phyloP scores from a whole-genome alignment of 2,329 filamentous ascomycete genomes.

The Nigrospora sphaerica region DNA sequence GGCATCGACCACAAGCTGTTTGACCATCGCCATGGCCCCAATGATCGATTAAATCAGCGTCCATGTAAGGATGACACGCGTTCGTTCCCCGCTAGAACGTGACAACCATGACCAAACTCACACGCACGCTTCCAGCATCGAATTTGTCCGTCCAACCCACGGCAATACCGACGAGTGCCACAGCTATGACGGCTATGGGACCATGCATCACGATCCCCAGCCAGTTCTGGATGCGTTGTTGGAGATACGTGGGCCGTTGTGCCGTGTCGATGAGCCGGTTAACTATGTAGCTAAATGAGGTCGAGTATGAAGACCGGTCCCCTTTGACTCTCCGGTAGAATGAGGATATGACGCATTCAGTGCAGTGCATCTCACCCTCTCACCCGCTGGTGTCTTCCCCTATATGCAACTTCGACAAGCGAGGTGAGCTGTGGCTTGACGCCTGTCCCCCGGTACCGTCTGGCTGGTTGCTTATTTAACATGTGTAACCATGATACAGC shows the following conservation, averaged over 20 bases:
- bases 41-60: constrained; percentile 15
- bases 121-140: constrained; percentile 5
- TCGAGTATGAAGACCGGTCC: too few relatives aligned
- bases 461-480: too few relatives aligned
- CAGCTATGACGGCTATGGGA: constrained; percentile 19
- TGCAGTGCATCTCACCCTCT: too few relatives aligned
- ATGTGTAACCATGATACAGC: too few relatives aligned
- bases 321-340: too few relatives aligned
- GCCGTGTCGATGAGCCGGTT: constrained; percentile 7
- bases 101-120: constrained; percentile 13
- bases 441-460: too few relatives aligned
- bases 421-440: too few relatives aligned
- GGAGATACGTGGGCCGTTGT: constrained; percentile 25
- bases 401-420: too few relatives aligned
- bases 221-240: constrained; percentile 25
- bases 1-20: background rate
- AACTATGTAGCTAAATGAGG: too few relatives aligned
- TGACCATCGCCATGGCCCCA: constrained; percentile 10
- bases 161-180: constrained; percentile 17
- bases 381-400: too few relatives aligned
- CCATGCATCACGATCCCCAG: constrained; percentile 24
- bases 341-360: too few relatives aligned
- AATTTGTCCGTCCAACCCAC: constrained; percentile 9
- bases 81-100: constrained; percentile 9
- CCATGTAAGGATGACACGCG: constrained; percentile 12